Base-by-base conservation (phyloP, 2,329 filamentous ascomycete species). In the Apiospora arundinis region DNA sequence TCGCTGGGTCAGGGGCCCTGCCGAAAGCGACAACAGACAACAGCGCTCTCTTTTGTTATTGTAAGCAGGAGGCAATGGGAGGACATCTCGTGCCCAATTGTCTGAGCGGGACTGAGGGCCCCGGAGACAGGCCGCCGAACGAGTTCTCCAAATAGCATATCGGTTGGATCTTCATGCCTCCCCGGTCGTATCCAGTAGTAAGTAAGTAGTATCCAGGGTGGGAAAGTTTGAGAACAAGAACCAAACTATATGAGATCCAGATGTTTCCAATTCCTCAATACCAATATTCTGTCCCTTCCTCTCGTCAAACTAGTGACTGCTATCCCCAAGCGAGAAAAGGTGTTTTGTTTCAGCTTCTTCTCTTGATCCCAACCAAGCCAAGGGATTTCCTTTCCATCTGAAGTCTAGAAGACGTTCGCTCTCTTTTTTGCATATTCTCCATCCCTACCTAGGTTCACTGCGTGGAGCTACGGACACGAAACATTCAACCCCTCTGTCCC, bases 71-170 rank as follows among this genome's bases (percentile, higher is more conserved):
- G 52, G 52, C 28, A 18, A 11, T 32, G 32, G 40, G 28, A 63
- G 56, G 56, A 5, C 56, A 63, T 63, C 56, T 63, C 56, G 32
- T 18, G 56, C 56, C 56, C 56, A 63, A 63, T 63, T n/a, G 56
- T 63, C 56, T 40, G 21, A 63, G 56, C 28, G 32, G 56, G 18
- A 63, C 56, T 32, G 56, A 63, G 21, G 56, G 56, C 21, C 56
- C 56, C 28, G 56, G 56, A 63, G 56, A 63, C 56, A 63, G 56
- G 56, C 56, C 28, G 56, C 56, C 56, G 56, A 40, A 40, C 18
- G 32, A 63, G 56, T 63, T 63, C 56, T 63, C 32, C 56, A 63
- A 63, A 63, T 63, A 63, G 56, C 56, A 63, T 63, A 40, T 63
- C 56, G 18, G 56, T 63, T 63, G 56, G 56, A 63, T 63, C 56